Conservation (phyloP, 2,329 filamentous ascomycete genomes). For the Diaporthe sp. region DNA sequence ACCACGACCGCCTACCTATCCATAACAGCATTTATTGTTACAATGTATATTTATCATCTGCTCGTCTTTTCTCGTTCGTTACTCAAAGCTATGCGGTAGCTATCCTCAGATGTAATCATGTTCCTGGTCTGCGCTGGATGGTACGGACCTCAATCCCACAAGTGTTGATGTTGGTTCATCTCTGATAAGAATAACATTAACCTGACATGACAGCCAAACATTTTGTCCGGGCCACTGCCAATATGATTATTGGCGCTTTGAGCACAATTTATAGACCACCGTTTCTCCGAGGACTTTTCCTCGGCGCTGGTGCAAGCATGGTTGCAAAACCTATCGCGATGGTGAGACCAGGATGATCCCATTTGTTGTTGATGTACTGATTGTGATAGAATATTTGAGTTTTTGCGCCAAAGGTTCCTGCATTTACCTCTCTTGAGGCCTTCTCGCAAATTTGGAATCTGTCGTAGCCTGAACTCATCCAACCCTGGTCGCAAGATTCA, state of each 20-base stretch:
- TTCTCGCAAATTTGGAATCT: too few species aligned
- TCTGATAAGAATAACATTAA: background rate
- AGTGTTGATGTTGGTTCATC: background rate
- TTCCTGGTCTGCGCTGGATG: background rate
- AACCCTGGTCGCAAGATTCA: too few species aligned
- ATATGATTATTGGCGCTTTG: rapidly evolving
- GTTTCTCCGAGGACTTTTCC: background rate
- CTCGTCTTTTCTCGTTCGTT: background rate
- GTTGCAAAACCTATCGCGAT: background rate
- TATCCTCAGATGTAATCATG: background rate
- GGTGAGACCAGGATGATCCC: background rate
- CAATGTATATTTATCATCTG: background rate
- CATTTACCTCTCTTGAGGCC: too few species aligned
- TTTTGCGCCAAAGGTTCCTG: too few species aligned
- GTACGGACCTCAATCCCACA: background rate
- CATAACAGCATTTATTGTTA: background rate
- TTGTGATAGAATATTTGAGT: background rate
- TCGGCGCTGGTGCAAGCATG: too few species aligned
- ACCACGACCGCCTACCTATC: background rate
- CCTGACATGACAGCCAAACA: background rate
- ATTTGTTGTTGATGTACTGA: background rate
- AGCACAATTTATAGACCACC: background rate
- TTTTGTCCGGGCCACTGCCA: background rate
- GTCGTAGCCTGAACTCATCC: too few species aligned
- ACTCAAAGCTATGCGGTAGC: background rate